Evolutionary conservation across 352 stramenopile genomes (phyloP).

Genomic region (Phytophthora idaei): DNA sequence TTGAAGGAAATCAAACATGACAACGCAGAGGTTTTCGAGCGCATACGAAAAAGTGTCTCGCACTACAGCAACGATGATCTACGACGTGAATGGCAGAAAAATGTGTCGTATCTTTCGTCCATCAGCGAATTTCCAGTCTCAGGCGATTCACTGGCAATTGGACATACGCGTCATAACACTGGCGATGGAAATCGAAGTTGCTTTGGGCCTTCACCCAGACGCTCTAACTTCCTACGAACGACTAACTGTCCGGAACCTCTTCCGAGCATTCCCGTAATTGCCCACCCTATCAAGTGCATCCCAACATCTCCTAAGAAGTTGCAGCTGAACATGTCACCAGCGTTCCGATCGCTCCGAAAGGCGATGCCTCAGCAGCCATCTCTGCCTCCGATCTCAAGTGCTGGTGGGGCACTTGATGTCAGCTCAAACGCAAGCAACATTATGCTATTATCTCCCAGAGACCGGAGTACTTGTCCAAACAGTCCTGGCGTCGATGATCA

Average conservation of each 20-base stretch:
- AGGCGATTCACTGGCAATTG: constrained; percentile 21
- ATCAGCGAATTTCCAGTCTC: constrained; percentile 69
- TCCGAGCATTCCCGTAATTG: constrained; percentile 34
- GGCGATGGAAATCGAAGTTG: constrained; percentile 13
- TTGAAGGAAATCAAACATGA: constrained; percentile 72
- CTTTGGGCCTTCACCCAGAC: constrained; percentile 27
- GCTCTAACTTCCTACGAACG: constrained; percentile 20
- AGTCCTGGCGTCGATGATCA: constrained; percentile 2
- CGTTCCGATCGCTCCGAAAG: constrained; percentile 71
- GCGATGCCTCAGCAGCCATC: constrained; percentile 66
- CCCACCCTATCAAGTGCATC: constrained; percentile 63
- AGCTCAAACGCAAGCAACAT: constrained; percentile 9
- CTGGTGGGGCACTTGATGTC: neutral
- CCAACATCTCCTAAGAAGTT: constrained; percentile 57
- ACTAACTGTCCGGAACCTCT: constrained; percentile 21
- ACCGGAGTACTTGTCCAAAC: constrained; percentile 12
- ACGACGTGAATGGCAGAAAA: constrained; percentile 68
- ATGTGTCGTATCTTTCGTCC: constrained; percentile 70
- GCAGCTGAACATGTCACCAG: constrained; percentile 63
- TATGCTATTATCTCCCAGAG: constrained; percentile 3
- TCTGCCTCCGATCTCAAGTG: constrained; percentile 58
- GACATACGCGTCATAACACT: constrained; percentile 15
- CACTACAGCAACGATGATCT: constrained; percentile 72
- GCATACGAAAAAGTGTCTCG: constrained; percentile 63
- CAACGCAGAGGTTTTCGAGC: constrained; percentile 59